phyloP scores from a whole-genome alignment of 768 basidiomycete species.

The Tulasnella sp. region DNA sequence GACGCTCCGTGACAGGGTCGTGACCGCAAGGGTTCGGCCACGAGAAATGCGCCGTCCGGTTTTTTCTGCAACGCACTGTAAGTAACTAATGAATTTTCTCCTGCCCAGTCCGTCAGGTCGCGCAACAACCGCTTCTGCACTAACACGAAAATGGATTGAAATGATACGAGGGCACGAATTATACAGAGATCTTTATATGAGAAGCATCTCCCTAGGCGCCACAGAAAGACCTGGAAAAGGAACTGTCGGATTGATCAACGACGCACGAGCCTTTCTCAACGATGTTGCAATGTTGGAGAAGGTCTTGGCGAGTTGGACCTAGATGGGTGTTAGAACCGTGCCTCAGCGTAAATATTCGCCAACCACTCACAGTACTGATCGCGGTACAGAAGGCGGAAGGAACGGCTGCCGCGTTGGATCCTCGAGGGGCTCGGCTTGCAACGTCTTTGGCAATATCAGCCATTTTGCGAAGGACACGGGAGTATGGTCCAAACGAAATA shows the following conservation, averaged over 20 bases:
- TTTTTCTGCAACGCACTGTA: too few species aligned
- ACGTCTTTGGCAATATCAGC: conserved; percentile 46
- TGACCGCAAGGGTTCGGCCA: too few species aligned
- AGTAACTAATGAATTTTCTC: too few species aligned
- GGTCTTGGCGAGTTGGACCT: conserved; percentile 56
- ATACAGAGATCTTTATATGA: too few species aligned
- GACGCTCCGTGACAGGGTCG: too few species aligned
- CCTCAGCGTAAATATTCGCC: too few species aligned
- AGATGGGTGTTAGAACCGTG: neutral
- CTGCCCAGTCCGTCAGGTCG: too few species aligned
- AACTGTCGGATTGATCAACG: neutral
- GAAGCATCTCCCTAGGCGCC: too few species aligned
- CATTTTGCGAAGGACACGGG: conserved; percentile 48
- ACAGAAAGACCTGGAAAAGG: neutral
- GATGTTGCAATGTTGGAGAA: conserved; percentile 42
- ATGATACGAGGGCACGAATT: too few species aligned
- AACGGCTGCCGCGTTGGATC: conserved; percentile 39
- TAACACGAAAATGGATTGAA: too few species aligned
- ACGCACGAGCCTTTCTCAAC: neutral
- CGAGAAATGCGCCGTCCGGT: too few species aligned
- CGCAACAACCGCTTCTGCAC: too few species aligned
- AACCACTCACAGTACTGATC: conserved; percentile 35
- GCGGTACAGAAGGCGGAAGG: conserved; percentile 50
- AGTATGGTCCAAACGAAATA: conserved; percentile 49
- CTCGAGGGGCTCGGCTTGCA: conserved; percentile 45